Evolutionary conservation across 1,284 basidiomycete species (phyloP).

Genomic region (Cronartium ribicola): DNA sequence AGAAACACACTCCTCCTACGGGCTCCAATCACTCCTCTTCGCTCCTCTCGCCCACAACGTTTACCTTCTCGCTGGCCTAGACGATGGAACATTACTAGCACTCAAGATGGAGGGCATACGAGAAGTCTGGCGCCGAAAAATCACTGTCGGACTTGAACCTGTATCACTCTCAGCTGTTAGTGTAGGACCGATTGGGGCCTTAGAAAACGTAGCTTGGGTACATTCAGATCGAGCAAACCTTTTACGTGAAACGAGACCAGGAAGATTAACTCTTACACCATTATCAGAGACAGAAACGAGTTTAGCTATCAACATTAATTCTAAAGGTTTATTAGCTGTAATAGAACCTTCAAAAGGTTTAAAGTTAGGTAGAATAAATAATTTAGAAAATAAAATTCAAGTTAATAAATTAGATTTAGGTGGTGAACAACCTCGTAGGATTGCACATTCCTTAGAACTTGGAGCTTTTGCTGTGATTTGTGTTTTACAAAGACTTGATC

Average conservation of each 20-base stretch:
- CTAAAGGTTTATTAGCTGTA: neutral
- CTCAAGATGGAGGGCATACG: neutral
- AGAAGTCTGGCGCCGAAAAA: neutral
- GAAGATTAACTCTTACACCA: conserved; percentile 10
- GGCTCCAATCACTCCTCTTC: conserved; percentile 21
- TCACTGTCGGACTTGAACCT: conserved; percentile 11
- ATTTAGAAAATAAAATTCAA: conserved; percentile 4
- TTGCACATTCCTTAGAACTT: conserved; percentile 17
- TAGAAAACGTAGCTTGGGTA: conserved; percentile 2
- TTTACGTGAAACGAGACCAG: neutral
- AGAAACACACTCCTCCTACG: conserved; percentile 16
- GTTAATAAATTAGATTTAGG: conserved; percentile 23
- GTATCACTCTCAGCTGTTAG: conserved; percentile 5
- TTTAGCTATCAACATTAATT: neutral
- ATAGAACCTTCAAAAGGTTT: conserved; percentile 5
- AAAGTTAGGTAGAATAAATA: conserved; percentile 12
- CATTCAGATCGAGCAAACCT: conserved; percentile 15
- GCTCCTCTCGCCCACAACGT: neutral
- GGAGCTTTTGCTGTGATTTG: conserved; percentile 30
- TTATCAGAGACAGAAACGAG: conserved; percentile 2
- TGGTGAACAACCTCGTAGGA: conserved; percentile 22
- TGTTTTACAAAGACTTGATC: conserved; percentile 14
- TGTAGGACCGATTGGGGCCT: neutral
- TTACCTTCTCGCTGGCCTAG: conserved; percentile 17
- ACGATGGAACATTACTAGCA: conserved; percentile 16